A percentile compares a stretch with the other conserved stretches of the same genome.
Evolutionary conservation across 2,329 filamentous ascomycete species (phyloP).

Genomic region (Fusarium oligoseptatum): DNA sequence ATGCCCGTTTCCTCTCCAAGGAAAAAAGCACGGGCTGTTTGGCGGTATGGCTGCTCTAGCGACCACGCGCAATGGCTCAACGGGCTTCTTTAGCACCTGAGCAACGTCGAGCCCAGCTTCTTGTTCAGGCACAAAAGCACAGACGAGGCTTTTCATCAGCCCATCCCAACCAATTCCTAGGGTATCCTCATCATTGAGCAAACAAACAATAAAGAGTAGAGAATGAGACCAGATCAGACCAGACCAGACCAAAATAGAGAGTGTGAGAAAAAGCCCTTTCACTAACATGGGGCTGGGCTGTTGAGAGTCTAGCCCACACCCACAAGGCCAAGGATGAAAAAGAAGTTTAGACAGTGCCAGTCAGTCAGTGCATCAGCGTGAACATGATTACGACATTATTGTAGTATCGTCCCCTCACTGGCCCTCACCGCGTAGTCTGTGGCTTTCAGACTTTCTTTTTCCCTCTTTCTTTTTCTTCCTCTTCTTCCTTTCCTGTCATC

Average conservation of each 20-base stretch:
- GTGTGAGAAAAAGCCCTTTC: slow-evolving; percentile 6
- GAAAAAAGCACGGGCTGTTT: slow-evolving; percentile 4
- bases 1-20: not conserved
- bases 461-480: slow-evolving; percentile 13
- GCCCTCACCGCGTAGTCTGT: not conserved
- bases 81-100: slow-evolving; percentile 6
- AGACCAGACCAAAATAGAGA: not conserved
- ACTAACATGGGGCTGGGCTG: slow-evolving; percentile 12
- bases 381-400: slow-evolving; percentile 16
- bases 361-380: slow-evolving; percentile 8
- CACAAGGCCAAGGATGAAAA: slow-evolving; percentile 17
- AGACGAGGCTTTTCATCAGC: slow-evolving; percentile 6
- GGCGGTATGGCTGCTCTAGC: slow-evolving; percentile 4
- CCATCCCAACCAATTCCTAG: not conserved
- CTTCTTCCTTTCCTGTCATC: not conserved
- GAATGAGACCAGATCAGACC: not conserved
- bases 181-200: not conserved
- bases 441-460: slow-evolving; percentile 1
- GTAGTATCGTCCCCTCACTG: slow-evolving; percentile 9
- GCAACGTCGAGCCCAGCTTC: slow-evolving; percentile 4
- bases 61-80: not conserved
- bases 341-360: slow-evolving; percentile 12
- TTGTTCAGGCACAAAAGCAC: slow-evolving; percentile 10
- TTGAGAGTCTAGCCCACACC: slow-evolving; percentile 28
- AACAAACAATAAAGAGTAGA: not conserved